phyloP scores from a whole-genome alignment of 805 yeast genomes.

The Jamesozyma jinghongensis region DNA sequence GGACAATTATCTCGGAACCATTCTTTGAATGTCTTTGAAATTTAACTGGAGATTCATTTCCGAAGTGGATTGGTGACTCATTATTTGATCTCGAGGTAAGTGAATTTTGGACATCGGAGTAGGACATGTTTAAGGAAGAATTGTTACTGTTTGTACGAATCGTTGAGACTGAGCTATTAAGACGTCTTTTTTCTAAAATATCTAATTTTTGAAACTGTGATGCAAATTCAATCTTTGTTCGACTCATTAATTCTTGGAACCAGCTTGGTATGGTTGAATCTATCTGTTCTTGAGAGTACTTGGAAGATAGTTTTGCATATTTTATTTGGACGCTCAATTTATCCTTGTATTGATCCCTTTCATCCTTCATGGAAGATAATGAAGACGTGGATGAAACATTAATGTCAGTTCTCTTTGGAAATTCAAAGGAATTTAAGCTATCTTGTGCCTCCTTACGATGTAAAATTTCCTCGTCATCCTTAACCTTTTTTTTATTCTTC shows the following conservation, averaged over 20 bases:
- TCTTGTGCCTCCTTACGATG: background rate
- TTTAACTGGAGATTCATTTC: background rate
- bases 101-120: background rate
- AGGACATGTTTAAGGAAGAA: background rate
- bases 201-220: conserved; percentile 60
- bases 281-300: conserved; percentile 11
- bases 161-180: conserved; percentile 33
- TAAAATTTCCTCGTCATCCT: background rate
- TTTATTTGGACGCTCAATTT: conserved; percentile 23
- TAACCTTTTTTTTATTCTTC: background rate
- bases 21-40: background rate
- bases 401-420: conserved; percentile 10
- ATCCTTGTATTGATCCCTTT: conserved; percentile 6
- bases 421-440: conserved; percentile 8
- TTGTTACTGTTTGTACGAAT: conserved; percentile 1
- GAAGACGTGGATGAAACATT: background rate
- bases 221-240: conserved; percentile 24
- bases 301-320: conserved; percentile 11
- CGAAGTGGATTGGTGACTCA: too few relatives aligned
- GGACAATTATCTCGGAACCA: background rate
- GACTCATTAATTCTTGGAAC: conserved; percentile 33
- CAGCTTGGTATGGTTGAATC: conserved; percentile 41
- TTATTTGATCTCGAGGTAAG: too few relatives aligned
- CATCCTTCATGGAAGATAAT: background rate
- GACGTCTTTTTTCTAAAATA: conserved; percentile 55